Evolutionary conservation across 2,329 filamentous ascomycete genomes (phyloP), one percentile per base, ranked within the genome.

Genomic region (Ceratocystiopsis brevicomis): DNA sequence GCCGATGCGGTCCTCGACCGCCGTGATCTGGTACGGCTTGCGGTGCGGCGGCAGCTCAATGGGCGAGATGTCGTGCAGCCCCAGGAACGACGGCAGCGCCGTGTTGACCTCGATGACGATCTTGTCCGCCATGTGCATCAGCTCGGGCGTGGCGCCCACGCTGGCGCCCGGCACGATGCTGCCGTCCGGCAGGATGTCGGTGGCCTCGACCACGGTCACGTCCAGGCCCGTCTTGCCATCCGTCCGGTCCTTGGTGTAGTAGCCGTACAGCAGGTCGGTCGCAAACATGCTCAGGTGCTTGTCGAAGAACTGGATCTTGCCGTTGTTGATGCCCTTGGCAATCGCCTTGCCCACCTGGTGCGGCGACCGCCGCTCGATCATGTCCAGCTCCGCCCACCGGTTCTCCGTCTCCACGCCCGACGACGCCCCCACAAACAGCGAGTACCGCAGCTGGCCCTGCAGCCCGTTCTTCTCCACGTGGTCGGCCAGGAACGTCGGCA

Each of bases 231-330:
- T 81, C 49, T 72, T 71, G 56, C 80, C 82, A 49, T 71, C 71
- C 6, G 76, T 70, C 56, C 78, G 79, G 57, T 92, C 72, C 59
- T 84, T 78, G 13, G 85, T 92, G 64, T 92, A 93, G 61, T 70
- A 88, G 30, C 82, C 81, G 58, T 90, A 90, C 59, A 88, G 80
- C 50, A 93, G 66, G 57, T 93, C 85, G 36, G 78, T 71, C 4
- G 85, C 85, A 59, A 93, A 93, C 85, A 92, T 92, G 61, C 79
- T 86, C 56, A 93, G 60, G 64, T 93, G 85, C 66, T 93, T 93
- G 60, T 93, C 85, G 57, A 92, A 93, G 62, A 93, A 93, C 49
- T 88, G 77, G 63, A 93, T 93, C 51, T 79, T 71, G 38, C 85
- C 85, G 53, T 79, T 76, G 60, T 93, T 93, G 63, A 93, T 92